Evolutionary conservation across 345 rosid genomes (phyloP).

Genomic region (Adansonia digitata): DNA sequence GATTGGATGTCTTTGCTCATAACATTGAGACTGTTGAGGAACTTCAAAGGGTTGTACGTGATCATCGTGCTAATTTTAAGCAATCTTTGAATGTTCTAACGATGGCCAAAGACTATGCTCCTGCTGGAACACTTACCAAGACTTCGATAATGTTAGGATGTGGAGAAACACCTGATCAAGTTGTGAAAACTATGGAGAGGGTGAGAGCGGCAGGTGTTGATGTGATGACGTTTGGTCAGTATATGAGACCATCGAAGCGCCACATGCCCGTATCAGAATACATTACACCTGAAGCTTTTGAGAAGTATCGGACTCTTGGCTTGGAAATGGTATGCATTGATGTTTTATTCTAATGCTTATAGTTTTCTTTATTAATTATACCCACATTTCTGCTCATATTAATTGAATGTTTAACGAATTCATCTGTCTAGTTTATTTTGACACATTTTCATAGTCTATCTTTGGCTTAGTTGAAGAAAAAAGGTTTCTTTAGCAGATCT

Average conservation of each 20-base stretch:
- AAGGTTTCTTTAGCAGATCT: no score
- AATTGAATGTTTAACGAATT: background rate
- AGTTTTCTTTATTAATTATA: background rate
- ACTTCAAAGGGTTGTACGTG: conserved; percentile 83
- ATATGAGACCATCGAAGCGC: conserved; percentile 97
- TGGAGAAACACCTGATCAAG: conserved; percentile 97
- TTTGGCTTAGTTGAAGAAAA: background rate
- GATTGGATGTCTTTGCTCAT: conserved; percentile 90
- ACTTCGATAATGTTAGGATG: conserved; percentile 97
- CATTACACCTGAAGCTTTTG: conserved; percentile 91
- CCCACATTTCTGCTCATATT: background rate
- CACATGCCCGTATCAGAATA: conserved; percentile 97
- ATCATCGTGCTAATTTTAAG: conserved; percentile 91
- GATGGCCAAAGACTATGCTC: conserved; percentile 75
- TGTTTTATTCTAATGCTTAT: background rate
- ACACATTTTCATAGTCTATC: background rate
- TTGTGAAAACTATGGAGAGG: conserved; percentile 83
- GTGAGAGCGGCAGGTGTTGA: conserved; percentile 96
- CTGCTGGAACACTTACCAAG: conserved; percentile 84
- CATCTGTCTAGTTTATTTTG: background rate
- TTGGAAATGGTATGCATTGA: conserved; percentile 80
- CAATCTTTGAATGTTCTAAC: conserved; percentile 87
- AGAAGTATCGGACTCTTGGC: conserved; percentile 74
- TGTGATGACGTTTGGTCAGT: conserved; percentile 98
- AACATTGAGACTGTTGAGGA: conserved; percentile 97